Conservation (phyloP, 345 rosid species). For the Pistacia integerrima region DNA sequence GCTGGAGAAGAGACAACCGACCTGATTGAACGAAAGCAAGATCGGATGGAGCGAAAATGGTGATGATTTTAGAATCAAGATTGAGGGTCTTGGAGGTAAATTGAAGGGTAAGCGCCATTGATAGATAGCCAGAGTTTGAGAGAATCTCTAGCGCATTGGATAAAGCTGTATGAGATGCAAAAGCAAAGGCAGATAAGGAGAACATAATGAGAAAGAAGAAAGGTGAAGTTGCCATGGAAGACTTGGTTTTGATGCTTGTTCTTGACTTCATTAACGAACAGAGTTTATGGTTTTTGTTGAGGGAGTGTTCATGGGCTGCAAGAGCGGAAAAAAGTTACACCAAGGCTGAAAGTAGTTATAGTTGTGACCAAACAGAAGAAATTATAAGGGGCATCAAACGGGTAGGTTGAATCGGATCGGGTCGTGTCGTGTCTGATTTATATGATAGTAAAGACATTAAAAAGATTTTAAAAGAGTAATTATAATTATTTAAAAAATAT, state of each 20-base stretch:
- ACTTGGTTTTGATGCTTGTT: not conserved
- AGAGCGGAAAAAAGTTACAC: no score
- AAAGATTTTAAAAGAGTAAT: no score
- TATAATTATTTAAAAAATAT: no score
- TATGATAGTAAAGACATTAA: no score
- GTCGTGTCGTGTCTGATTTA: no score
- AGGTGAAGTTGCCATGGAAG: constrained; percentile 13
- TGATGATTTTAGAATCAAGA: constrained; percentile 34
- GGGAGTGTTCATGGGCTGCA: no score
- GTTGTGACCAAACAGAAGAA: no score
- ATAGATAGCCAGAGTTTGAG: constrained; percentile 42
- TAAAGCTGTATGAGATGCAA: constrained; percentile 23
- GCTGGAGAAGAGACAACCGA: constrained; percentile 38
- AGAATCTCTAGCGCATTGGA: constrained; percentile 34
- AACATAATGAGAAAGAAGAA: constrained; percentile 8
- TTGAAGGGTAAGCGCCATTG: constrained; percentile 47
- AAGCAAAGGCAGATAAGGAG: constrained; percentile 7
- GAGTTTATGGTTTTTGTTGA: no score
- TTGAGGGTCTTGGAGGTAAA: constrained; percentile 28
- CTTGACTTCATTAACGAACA: no score
- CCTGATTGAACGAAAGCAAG: constrained; percentile 31
- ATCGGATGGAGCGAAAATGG: constrained; percentile 47
- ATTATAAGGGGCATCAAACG: no score
- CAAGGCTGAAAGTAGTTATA: no score
- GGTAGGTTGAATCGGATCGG: no score